These are phyloP conservation scores for Colletotrichum viniferum DNA, from an alignment of 2,329 filamentous ascomycete genomes.

Conservation along the genomic window DNA sequence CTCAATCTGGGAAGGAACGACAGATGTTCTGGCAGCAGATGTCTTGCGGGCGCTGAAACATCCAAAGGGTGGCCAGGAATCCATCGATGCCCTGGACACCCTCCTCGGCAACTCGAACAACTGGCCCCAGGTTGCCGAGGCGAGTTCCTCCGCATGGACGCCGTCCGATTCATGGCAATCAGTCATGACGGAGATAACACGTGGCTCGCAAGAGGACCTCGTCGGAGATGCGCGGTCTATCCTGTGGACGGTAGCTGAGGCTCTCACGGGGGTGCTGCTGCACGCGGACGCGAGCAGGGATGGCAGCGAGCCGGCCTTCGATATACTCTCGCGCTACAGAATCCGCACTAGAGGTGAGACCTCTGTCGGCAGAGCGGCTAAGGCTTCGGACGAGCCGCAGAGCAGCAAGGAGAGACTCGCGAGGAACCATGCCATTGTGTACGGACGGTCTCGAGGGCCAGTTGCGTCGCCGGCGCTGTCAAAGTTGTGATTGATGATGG, in stretches of 20 bases:
- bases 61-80: conserved; percentile 37
- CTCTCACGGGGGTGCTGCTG: conserved; percentile 47
- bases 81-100: conserved; percentile 46
- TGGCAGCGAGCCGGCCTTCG: conserved; percentile 37
- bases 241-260: conserved; percentile 47
- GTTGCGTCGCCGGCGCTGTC: background rate
- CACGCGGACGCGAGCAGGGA: conserved; percentile 43
- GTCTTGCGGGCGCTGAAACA: conserved; percentile 48
- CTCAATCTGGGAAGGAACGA: conserved; percentile 76
- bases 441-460: conserved; percentile 27
- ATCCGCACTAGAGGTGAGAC: conserved; percentile 22
- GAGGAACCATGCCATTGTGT: conserved; percentile 39
- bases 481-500: background rate
- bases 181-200: conserved; percentile 41
- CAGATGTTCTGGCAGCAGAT: conserved; percentile 64
- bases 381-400: background rate
- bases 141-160: conserved; percentile 25
- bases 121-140: background rate
- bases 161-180: conserved; percentile 42
- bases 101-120: conserved; percentile 33
- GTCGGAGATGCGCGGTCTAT: conserved; percentile 50
- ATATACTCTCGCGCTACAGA: conserved; percentile 35
- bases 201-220: conserved; percentile 39
- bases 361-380: background rate
- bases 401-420: conserved; percentile 22